Evolutionary conservation across 352 stramenopile species (phyloP), one percentile per base, ranked within the genome.

Genomic region (Globisporangium nodosum): DNA sequence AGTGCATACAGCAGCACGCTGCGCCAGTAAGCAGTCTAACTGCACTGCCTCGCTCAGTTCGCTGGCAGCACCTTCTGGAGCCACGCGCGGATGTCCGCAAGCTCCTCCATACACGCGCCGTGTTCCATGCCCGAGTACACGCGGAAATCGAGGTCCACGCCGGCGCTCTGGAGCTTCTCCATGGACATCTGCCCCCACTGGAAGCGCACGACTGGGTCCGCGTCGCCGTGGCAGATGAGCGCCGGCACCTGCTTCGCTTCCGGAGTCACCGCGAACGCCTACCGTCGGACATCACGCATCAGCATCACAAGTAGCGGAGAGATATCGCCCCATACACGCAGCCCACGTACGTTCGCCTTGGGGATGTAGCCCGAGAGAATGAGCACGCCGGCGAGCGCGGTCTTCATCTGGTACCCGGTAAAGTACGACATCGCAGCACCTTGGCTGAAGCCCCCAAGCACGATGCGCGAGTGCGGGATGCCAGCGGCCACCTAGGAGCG

Each of bases 401-500:
- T 64, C 50, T 77, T 74, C 15, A 77, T 76, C 61, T 92, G 81
- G 61, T 74, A 92, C 7, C 76, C 80, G n/a, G 79, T 92, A 61
- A 86, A 90, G 0, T 98, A 70, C 49, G 78, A 92, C 55, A 98
- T 63, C 9, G 94, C 92, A 3, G 85, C 94, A 24, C 96, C 94
- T 64, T 98, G 95, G 57, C 78, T 96, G 70, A 99, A 99, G 31
- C 96, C 96, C 15, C 85, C 92, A 37, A 99, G 69, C 6, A 98
- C 85, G 61, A 98, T 97, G 21, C 90, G 90, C 50, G 73, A 87
- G 61, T 91, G 84, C 0, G 90, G 84, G 30, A 98, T 88, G 31
- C 83, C 83, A 21, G 33, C 66, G 16, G 58, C 66, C 40, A 86
- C 71, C 68, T 39, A 39, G 31, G 12, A 27, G 27, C 33, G 21